A percentile compares a stretch with the other conserved stretches of the same genome.
phyloP scores from a whole-genome alignment of 129 eudicot genomes.

The Chrysanthemum seticuspe region DNA sequence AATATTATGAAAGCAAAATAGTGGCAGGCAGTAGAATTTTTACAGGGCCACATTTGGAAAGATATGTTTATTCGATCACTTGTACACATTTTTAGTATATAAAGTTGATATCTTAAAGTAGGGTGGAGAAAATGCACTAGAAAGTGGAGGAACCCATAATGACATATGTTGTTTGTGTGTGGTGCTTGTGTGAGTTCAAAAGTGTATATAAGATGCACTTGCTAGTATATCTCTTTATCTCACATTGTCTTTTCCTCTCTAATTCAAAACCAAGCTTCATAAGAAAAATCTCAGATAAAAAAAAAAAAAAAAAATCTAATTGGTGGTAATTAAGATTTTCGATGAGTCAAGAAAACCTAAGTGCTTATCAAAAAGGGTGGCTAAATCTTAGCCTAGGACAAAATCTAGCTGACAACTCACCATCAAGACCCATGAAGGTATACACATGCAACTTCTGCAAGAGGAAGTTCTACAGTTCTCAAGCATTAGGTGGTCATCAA shows the following conservation, averaged over 20 bases:
- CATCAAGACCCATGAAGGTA: constrained; percentile 50
- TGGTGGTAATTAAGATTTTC: neutral
- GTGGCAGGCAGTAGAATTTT: constrained; percentile 47
- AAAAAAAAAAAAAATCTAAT: neutral
- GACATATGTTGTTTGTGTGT: constrained; percentile 24
- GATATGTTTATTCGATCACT: constrained; percentile 17
- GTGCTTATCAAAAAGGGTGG: constrained; percentile 46
- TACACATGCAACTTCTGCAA: constrained; percentile 67
- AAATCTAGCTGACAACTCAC: constrained; percentile 35
- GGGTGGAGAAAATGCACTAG: constrained; percentile 28
- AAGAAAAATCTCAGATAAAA: neutral
- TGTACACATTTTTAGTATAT: constrained; percentile 31
- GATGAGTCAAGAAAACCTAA: constrained; percentile 32
- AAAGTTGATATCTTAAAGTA: constrained; percentile 39
- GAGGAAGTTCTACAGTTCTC: constrained; percentile 75
- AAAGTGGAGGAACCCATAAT: constrained; percentile 50
- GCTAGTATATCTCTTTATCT: constrained; percentile 15
- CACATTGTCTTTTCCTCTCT: constrained; percentile 21
- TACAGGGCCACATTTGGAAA: constrained; percentile 42
- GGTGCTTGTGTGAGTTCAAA: constrained; percentile 10
- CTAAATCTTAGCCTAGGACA: constrained; percentile 63
- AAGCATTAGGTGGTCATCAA: constrained; percentile 87
- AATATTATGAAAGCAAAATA: constrained; percentile 12
- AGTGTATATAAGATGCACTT: constrained; percentile 9
- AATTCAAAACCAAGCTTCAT: constrained; percentile 10